Evolutionary conservation across 2,329 filamentous ascomycete genomes (phyloP).

Genomic region (Xylariaceae sp.): DNA sequence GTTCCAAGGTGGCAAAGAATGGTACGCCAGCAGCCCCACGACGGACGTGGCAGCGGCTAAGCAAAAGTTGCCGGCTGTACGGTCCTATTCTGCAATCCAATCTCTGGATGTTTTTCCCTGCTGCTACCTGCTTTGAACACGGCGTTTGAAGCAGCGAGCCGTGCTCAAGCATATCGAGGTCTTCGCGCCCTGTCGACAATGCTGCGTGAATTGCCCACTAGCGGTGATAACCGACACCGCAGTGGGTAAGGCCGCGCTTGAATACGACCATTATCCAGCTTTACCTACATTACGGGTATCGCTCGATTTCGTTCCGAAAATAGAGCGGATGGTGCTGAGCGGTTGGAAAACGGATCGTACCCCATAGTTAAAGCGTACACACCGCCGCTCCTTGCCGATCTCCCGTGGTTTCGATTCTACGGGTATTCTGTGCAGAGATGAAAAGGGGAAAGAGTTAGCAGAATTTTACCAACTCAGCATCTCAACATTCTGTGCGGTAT

Average conservation of each 20-base stretch:
- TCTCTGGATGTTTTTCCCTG: slow-evolving; percentile 14
- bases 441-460: no score
- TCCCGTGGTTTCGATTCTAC: slow-evolving; percentile 27
- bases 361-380: slow-evolving; percentile 44
- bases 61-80: slow-evolving; percentile 20
- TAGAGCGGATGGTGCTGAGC: slow-evolving; percentile 39
- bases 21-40: slow-evolving; percentile 8
- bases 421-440: slow-evolving; percentile 26
- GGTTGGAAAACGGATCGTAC: slow-evolving; percentile 45
- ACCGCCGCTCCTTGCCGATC: slow-evolving; percentile 31
- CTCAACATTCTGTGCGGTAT: no score
- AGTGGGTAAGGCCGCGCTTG: slow-evolving; percentile 51
- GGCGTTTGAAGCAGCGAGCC: slow-evolving; percentile 20
- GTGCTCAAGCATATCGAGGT: slow-evolving; percentile 15
- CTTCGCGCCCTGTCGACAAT: slow-evolving; percentile 20
- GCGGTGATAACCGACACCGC: slow-evolving; percentile 40
- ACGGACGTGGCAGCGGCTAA: slow-evolving; percentile 20
- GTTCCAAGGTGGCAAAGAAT: background rate
- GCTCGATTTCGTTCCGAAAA: slow-evolving; percentile 56
- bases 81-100: slow-evolving; percentile 16
- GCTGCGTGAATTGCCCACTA: slow-evolving; percentile 30
- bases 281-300: slow-evolving; percentile 55
- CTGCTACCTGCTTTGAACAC: slow-evolving; percentile 24
- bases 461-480: no score
- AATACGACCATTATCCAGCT: slow-evolving; percentile 52